Base-by-base conservation (phyloP, 192 early-diverging fungal species). In the Gaertneriomyces sp. region DNA sequence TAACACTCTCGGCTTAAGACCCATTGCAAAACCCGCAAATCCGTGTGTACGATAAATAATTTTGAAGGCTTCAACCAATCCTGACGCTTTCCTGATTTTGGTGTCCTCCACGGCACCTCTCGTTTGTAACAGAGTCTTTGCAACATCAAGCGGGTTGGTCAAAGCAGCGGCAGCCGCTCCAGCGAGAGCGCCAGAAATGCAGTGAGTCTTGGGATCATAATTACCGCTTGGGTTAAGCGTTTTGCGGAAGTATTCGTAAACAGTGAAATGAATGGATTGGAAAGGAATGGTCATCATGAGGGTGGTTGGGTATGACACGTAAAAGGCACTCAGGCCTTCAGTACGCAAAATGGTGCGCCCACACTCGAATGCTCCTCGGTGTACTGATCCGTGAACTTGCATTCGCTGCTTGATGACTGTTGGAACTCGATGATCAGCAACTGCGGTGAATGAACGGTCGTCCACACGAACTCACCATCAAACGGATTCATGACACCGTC, bases 401-500 rank as follows among this genome's bases (percentile, higher is more conserved):
- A 96, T 93, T 40, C 95, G 84, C 75, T 98, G 95, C 71, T 98
- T 98, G 74, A 95, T 81, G 14, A 98, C 80, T 88, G 63, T 56
- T 14, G 33, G 54, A 56, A n/a, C 54, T 1, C 25, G 12, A 14
- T 51, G n/a, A 5, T 51, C 6, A 51, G 6, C 6, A 5, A n/a
- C 20, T 51, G 49, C n/a, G 6, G n/a, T 6, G 19, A n/a, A 12
- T 0, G 49, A 12, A 40, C 12, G 41, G 17, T 40, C 40, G 7
- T 44, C 17, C 55, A 61, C 57, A 3, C 59, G 40, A 60, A 60
- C 77, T 52, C 67, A 87, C 86, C 95, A 75, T 98, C 96, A 77
- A 98, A 98, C 10, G 96, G 96, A 68, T 92, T 98, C 89, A 95
- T 92, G 49, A 98, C 75, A 5, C 90, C 87, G 63, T 98, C 96